phyloP scores from a whole-genome alignment of 2,329 filamentous ascomycete species.

The Myriosclerotinia curreyana region DNA sequence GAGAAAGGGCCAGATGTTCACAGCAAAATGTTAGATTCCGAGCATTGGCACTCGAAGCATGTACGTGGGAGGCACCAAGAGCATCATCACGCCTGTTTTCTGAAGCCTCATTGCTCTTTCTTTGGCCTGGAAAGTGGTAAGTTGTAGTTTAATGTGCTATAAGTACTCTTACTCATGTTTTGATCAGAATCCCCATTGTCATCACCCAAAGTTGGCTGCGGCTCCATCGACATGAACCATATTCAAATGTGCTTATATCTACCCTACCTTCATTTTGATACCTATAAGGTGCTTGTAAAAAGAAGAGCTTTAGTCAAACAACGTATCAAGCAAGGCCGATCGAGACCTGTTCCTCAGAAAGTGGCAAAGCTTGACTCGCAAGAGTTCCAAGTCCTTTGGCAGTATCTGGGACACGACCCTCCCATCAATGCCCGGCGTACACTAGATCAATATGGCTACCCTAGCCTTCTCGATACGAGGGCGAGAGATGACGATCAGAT shows the following conservation, averaged over 20 bases:
- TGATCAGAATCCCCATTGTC: background rate
- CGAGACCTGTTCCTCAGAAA: slow-evolving; percentile 19
- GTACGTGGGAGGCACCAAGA: slow-evolving; percentile 21
- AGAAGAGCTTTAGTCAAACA: background rate
- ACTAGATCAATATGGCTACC: slow-evolving; percentile 25
- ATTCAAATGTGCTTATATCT: slow-evolving; percentile 10
- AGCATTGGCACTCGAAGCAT: slow-evolving; percentile 24
- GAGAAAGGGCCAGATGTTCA: slow-evolving; percentile 20
- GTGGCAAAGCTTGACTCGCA: slow-evolving; percentile 21
- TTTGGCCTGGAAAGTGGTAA: slow-evolving; percentile 12
- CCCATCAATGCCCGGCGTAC: slow-evolving; percentile 23
- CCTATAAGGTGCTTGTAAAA: background rate
- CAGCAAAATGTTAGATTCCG: slow-evolving; percentile 13
- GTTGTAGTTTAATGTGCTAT: background rate
- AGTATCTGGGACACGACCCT: slow-evolving; percentile 25
- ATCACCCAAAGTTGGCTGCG: background rate
- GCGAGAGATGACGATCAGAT: slow-evolving; percentile 21
- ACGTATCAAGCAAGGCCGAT: slow-evolving; percentile 5
- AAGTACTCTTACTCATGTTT: background rate
- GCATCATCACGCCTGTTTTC: slow-evolving; percentile 24
- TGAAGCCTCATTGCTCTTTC: slow-evolving; percentile 22
- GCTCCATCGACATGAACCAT: background rate
- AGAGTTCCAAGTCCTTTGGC: slow-evolving; percentile 23
- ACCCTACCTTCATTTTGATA: slow-evolving; percentile 4
- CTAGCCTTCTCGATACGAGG: slow-evolving; percentile 22